These are phyloP conservation scores for Lasiosphaeris hirsuta DNA, from an alignment of 495 filamentous ascomycete species.

Conservation along the genomic window DNA sequence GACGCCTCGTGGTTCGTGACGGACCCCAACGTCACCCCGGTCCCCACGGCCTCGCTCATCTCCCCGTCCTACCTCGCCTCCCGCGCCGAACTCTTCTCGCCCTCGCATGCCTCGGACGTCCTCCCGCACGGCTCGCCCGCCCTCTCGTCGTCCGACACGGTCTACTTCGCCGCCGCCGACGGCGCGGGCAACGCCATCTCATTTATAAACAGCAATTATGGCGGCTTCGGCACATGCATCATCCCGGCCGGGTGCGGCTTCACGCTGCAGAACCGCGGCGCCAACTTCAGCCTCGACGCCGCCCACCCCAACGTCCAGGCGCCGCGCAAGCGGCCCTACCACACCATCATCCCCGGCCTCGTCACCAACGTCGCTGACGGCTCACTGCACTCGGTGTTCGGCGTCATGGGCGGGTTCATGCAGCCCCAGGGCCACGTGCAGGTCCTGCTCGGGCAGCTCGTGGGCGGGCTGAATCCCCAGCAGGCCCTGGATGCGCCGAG, in stretches of 20 bases:
- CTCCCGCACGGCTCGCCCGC: slow-evolving; percentile 53
- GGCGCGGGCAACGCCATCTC: slow-evolving; percentile 79
- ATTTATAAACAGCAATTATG: slow-evolving; percentile 96
- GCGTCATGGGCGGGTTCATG: slow-evolving; percentile 99
- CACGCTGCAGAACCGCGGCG: slow-evolving; percentile 91
- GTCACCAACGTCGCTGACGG: slow-evolving; percentile 72
- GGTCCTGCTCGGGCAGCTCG: slow-evolving; percentile 84
- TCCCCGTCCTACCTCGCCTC: slow-evolving; percentile 38
- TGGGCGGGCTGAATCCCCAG: slow-evolving; percentile 82
- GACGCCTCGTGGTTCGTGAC: slow-evolving; percentile 88
- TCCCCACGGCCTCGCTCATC: slow-evolving; percentile 66
- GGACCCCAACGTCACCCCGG: slow-evolving; percentile 66
- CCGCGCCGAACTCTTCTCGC: slow-evolving; percentile 40
- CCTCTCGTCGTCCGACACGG: slow-evolving; percentile 75
- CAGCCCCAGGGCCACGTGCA: slow-evolving; percentile 98
- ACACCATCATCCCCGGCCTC: slow-evolving; percentile 94
- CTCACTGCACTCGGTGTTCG: slow-evolving; percentile 77
- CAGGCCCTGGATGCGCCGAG: slow-evolving; percentile 86
- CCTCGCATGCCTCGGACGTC: slow-evolving; percentile 18
- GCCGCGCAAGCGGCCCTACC: slow-evolving; percentile 87
- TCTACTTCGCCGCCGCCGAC: slow-evolving; percentile 89
- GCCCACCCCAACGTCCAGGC: slow-evolving; percentile 75
- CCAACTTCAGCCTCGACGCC: slow-evolving; percentile 67
- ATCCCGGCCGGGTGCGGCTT: slow-evolving; percentile 83
- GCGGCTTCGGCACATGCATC: slow-evolving; percentile 84